A percentile compares a stretch with the other conserved stretches of the same genome.
Conservation (phyloP, 345 rosid species). For the Sonneratia caseolaris region DNA sequence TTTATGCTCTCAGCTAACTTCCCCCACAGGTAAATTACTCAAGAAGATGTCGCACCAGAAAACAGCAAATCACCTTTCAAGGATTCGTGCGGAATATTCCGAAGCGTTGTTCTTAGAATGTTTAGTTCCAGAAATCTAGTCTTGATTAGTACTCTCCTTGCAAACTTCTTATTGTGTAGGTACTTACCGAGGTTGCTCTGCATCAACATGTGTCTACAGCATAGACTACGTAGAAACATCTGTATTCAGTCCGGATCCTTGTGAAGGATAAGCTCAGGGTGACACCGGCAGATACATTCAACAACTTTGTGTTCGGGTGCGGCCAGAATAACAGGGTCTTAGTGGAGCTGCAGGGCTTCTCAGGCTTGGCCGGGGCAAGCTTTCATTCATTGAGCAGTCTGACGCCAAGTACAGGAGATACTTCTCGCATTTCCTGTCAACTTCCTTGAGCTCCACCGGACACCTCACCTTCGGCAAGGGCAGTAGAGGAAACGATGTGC, state of each 20-base stretch:
- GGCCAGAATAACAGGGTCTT: slow-evolving; percentile 15
- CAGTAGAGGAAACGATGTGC: neutral
- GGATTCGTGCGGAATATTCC: too few relatives aligned
- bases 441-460: slow-evolving; percentile 16
- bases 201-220: slow-evolving; percentile 12
- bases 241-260: neutral
- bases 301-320: slow-evolving; percentile 20
- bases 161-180: neutral
- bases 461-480: slow-evolving; percentile 14
- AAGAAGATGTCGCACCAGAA: too few relatives aligned
- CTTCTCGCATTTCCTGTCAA: slow-evolving; percentile 24
- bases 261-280: slow-evolving; percentile 9
- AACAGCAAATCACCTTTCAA: too few relatives aligned
- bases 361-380: slow-evolving; percentile 1
- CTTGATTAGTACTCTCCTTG: too few relatives aligned
- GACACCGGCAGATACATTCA: neutral
- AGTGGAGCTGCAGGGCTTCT: slow-evolving; percentile 5
- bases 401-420: slow-evolving; percentile 12
- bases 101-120: too few relatives aligned
- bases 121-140: too few relatives aligned
- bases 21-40: neutral
- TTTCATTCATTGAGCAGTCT: slow-evolving; percentile 17
- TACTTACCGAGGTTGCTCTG: neutral
- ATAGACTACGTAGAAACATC: slow-evolving; percentile 13
- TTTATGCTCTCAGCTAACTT: slow-evolving; percentile 1